Evolutionary conservation across 345 rosid genomes (phyloP).

Genomic region (Lumnitzera littorea): DNA sequence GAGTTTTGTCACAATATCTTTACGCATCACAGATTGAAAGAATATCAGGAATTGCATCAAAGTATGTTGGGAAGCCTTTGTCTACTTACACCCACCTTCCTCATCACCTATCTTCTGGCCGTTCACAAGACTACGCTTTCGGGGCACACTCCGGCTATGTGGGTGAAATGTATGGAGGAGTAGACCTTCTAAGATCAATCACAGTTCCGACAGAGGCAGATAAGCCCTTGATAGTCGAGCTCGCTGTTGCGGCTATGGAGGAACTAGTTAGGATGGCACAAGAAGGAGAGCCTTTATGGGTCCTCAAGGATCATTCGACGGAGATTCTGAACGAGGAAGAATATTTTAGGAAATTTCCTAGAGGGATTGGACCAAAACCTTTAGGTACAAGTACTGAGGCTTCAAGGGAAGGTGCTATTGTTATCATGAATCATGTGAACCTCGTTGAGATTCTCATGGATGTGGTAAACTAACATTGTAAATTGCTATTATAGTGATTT

Average conservation of each 20-base stretch:
- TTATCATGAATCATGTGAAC: slow-evolving; percentile 74
- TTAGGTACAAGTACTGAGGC: slow-evolving; percentile 75
- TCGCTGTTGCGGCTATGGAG: slow-evolving; percentile 95
- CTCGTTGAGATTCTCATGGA: slow-evolving; percentile 96
- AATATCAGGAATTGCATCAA: slow-evolving; percentile 77
- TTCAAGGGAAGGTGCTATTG: slow-evolving; percentile 72
- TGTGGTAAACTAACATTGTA: slow-evolving; percentile 35
- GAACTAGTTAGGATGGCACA: slow-evolving; percentile 84
- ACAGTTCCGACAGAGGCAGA: slow-evolving; percentile 69
- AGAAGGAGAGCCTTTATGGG: slow-evolving; percentile 75
- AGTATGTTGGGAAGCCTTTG: slow-evolving; percentile 71
- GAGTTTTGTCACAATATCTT: neutral
- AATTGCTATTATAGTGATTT: neutral
- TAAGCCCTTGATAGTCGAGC: slow-evolving; percentile 83
- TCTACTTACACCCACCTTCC: slow-evolving; percentile 42
- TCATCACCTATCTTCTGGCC: slow-evolving; percentile 30
- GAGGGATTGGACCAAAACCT: slow-evolving; percentile 78
- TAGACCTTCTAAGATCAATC: slow-evolving; percentile 49
- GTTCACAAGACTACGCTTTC: slow-evolving; percentile 46
- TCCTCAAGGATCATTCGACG: slow-evolving; percentile 27
- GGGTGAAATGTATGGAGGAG: slow-evolving; percentile 68
- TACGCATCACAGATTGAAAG: slow-evolving; percentile 52
- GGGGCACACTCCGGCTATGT: slow-evolving; percentile 51
- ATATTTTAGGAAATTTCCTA: slow-evolving; percentile 66
- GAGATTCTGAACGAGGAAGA: slow-evolving; percentile 74